Evolutionary conservation across 2,329 filamentous ascomycete genomes (phyloP).

Genomic region (Fusarium fracticaudum): DNA sequence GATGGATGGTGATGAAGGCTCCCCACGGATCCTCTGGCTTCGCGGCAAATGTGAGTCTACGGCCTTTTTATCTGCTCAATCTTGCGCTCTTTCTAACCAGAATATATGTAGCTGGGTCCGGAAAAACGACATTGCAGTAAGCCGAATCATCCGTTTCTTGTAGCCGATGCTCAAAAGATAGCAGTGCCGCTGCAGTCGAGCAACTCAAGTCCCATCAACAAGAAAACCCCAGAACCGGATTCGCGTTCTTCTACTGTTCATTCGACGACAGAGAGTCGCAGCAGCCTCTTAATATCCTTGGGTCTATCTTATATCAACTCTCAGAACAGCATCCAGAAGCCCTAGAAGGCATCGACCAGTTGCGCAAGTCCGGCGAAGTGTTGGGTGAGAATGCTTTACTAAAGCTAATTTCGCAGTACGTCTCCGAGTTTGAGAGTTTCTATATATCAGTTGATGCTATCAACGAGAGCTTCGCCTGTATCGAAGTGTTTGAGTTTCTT

Average conservation of each 20-base stretch:
- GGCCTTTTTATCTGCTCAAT: accelerated
- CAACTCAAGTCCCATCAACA: not conserved
- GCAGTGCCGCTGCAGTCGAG: not conserved
- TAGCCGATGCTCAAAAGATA: not conserved
- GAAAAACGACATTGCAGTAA: not conserved
- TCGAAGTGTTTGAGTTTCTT: not conserved
- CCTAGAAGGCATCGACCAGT: not conserved
- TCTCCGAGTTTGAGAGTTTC: accelerated
- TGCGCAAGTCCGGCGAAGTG: accelerated
- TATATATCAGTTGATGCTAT: not conserved
- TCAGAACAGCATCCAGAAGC: not conserved
- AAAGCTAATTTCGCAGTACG: accelerated
- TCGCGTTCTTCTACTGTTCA: not conserved
- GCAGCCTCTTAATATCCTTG: not conserved
- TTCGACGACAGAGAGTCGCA: not conserved
- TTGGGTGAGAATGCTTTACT: accelerated
- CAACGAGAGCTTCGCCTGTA: accelerated
- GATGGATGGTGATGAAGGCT: accelerated
- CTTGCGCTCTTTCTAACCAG: accelerated
- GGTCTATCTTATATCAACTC: not conserved
- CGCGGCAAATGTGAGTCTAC: not conserved
- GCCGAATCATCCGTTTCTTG: accelerated
- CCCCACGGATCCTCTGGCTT: not conserved
- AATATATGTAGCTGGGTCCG: not conserved
- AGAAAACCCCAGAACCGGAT: not conserved